Evolutionary conservation across 441 rosid species (phyloP), one percentile per base, ranked within the genome.

Genomic region (Populus hybrid): DNA sequence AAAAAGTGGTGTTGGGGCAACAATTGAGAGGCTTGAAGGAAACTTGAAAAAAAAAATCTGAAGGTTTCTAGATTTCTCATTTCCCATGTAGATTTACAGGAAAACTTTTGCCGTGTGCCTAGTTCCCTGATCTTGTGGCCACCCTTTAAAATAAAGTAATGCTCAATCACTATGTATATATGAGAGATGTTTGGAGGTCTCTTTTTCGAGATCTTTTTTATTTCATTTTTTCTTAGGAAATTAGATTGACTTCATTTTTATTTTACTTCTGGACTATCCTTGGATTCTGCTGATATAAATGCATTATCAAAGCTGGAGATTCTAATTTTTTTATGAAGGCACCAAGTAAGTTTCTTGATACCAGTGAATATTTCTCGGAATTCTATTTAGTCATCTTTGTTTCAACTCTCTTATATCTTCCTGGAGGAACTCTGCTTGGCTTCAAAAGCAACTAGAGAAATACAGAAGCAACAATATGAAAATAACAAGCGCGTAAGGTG

Each of bases 1-100:
- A 20, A 85, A 80, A 71, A 83, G 93, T 64, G 97, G 97, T 34
- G 93, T 94, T 66, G 92, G 93, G 74, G 90, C 91, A 46, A 93
- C 95, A 35, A 94, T 94, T 64, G 92, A 94, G 73, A 88, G 93
- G 87, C 92, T 94, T 24, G 97, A 91, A 82, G 91, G 82, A 72
- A 87, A 82, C 77, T 79, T 89, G 83, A 90, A 68, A 6, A 75
- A 71, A 23, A 36, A 38, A 32, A 68, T 26, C 36, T 34, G 7
- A 38, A 28, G 26, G 32, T 54, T 63, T 67, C 18, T 30, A 54
- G 11, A 23, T 21, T 8, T 24, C 67, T 64, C 67, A 64, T 64
- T 64, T 64, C 6, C 26, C 67, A 23, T n/a, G 30, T 9, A 64
- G 67, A 64, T n/a, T 64, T 64, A 26, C 28, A 64, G 26, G 67